phyloP scores from a whole-genome alignment of 257 asterid genomes.

The Solanum corneliomulleri region DNA sequence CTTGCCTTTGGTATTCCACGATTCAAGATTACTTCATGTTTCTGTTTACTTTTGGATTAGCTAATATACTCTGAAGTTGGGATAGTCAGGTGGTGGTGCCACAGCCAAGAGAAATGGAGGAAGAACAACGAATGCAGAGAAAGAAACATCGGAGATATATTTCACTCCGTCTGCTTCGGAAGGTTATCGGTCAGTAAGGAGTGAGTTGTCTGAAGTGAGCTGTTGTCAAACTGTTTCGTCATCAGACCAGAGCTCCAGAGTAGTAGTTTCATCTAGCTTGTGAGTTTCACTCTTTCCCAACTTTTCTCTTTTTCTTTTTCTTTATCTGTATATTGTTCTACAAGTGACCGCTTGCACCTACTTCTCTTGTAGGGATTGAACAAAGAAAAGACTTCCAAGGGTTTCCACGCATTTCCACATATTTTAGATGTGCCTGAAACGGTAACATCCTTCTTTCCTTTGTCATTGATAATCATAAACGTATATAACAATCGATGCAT shows the following conservation, averaged over 20 bases:
- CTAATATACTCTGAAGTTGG: constrained; percentile 14
- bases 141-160: constrained; percentile 14
- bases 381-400: background rate
- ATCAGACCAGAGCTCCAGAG: background rate
- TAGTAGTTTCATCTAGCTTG: constrained; percentile 4
- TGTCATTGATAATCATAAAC: background rate
- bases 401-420: background rate
- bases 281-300: constrained; percentile 3
- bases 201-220: constrained; percentile 11
- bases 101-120: constrained; percentile 8
- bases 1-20: background rate
- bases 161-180: constrained; percentile 21
- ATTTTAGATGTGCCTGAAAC: background rate
- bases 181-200: constrained; percentile 11
- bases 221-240: background rate
- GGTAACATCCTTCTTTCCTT: background rate
- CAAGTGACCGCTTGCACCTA: background rate
- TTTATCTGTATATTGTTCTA: background rate
- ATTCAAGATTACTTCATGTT: background rate
- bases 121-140: background rate
- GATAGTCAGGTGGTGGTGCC: constrained; percentile 17
- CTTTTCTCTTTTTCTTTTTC: background rate
- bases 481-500: background rate
- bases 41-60: background rate
- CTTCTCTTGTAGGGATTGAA: background rate